Evolutionary conservation across 2,329 filamentous ascomycete genomes (phyloP).

Genomic region (Trichoderma hamatum): DNA sequence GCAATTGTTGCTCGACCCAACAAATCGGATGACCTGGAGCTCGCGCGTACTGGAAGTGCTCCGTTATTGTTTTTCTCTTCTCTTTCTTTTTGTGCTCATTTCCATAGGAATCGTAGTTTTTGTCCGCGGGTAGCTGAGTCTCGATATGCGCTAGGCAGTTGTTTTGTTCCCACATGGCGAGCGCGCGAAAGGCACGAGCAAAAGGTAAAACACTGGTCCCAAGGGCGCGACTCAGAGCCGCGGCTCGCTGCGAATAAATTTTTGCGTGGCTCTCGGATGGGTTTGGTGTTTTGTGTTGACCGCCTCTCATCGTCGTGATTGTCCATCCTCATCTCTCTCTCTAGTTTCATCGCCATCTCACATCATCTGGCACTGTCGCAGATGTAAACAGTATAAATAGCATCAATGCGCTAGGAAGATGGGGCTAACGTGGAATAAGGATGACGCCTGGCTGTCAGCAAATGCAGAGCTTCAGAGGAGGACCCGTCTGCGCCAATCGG

Average conservation of each 20-base stretch:
- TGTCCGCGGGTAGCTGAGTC: neutral
- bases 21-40: constrained; percentile 7
- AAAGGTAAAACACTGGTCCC: neutral
- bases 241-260: neutral
- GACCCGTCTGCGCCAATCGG: neutral
- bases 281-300: neutral
- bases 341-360: constrained; percentile 4
- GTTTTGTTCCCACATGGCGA: neutral
- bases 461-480: neutral
- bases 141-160: neutral
- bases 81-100: neutral
- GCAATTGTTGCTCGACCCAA: constrained; percentile 5
- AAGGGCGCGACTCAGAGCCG: neutral
- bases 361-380: constrained; percentile 3
- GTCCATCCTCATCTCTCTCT: neutral
- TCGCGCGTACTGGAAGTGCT: neutral
- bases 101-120: neutral
- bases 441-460: constrained; percentile 19
- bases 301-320: neutral
- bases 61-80: neutral
- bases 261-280: neutral
- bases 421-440: neutral
- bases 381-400: neutral
- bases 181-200: neutral
- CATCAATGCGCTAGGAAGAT: neutral